Evolutionary conservation across 768 basidiomycete genomes (phyloP).

Genomic region (Xanthoconium purpureum): DNA sequence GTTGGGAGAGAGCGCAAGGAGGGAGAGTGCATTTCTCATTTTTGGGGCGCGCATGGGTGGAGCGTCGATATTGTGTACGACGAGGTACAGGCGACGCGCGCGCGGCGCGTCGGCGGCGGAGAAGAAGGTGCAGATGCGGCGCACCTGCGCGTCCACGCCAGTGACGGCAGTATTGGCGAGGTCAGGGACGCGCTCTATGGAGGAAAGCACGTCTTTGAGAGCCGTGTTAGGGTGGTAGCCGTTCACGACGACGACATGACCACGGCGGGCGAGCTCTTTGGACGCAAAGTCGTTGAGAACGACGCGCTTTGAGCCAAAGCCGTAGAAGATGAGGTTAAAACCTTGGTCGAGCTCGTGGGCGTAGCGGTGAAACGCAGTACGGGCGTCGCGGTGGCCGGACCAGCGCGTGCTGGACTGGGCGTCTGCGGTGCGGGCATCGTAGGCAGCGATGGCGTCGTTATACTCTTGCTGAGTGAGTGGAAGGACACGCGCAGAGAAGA

Average conservation of each 20-base stretch:
- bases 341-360: conserved; percentile 72
- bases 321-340: conserved; percentile 87
- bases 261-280: conserved; percentile 50
- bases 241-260: conserved; percentile 76
- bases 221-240: conserved; percentile 69
- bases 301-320: conserved; percentile 82
- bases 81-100: conserved; percentile 58
- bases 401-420: conserved; percentile 18
- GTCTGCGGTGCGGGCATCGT: conserved; percentile 14
- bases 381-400: conserved; percentile 12
- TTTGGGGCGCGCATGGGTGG: conserved; percentile 62
- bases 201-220: conserved; percentile 64
- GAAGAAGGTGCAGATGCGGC: conserved; percentile 65
- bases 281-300: conserved; percentile 74
- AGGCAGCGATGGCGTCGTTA: conserved; percentile 30
- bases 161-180: conserved; percentile 9
- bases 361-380: conserved; percentile 54
- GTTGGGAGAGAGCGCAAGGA: conserved; percentile 67
- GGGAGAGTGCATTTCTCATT: conserved; percentile 61
- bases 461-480: conserved; percentile 71
- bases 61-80: conserved; percentile 89
- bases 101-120: conserved; percentile 33
- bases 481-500: conserved; percentile 72
- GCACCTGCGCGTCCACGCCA: conserved; percentile 58
- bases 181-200: conserved; percentile 45